These are phyloP conservation scores for Cucurbita argyrosperma DNA, from an alignment of 306 rosid species.

Conservation along the genomic window DNA sequence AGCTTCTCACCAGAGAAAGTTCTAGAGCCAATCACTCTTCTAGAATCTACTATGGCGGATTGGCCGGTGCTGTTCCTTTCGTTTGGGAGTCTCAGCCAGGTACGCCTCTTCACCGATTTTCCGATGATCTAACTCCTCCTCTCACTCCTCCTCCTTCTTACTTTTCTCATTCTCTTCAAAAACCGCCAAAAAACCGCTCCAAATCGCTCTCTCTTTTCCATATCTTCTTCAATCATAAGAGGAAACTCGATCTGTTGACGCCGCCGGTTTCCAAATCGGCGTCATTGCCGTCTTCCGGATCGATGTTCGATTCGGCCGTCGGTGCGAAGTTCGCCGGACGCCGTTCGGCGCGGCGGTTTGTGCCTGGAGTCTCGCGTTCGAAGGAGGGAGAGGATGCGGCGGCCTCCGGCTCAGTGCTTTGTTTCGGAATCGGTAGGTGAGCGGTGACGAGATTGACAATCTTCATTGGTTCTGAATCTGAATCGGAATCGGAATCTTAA, in stretches of 20 bases:
- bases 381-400: not conserved
- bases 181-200: constrained; percentile 20
- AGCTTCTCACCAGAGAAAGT: constrained; percentile 53
- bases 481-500: not conserved
- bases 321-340: not conserved
- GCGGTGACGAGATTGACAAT: not conserved
- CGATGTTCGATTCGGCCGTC: not conserved
- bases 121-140: constrained; percentile 44
- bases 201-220: constrained; percentile 14
- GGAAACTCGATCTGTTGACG: not conserved
- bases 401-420: not conserved
- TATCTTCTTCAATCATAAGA: not conserved
- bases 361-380: not conserved
- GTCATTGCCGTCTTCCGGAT: not conserved
- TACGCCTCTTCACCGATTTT: constrained; percentile 53
- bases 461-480: not conserved
- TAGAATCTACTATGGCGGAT: constrained; percentile 35
- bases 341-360: not conserved
- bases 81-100: constrained; percentile 91
- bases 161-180: not conserved
- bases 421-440: not conserved
- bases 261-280: not conserved
- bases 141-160: constrained; percentile 89
- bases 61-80: constrained; percentile 48
- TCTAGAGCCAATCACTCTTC: constrained; percentile 50